Percentiles rank a stretch among this genome's conserved stretches.
phyloP scores from a whole-genome alignment of 2,329 filamentous ascomycete species.

The Stenocarpella maydis region DNA sequence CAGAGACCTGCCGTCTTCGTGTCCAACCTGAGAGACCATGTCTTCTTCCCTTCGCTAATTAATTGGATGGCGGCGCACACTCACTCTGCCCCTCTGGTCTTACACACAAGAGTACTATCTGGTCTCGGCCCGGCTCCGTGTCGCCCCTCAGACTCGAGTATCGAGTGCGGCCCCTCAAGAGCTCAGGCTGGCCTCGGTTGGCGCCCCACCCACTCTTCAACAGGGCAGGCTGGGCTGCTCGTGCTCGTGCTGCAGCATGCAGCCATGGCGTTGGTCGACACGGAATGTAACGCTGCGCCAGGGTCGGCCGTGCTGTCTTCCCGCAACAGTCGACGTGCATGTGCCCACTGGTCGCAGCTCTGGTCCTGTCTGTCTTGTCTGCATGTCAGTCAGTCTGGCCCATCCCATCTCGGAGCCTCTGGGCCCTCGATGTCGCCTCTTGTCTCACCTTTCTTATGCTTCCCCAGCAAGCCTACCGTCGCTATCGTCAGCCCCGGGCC shows the following conservation, averaged over 20 bases:
- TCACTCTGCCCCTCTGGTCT: not conserved
- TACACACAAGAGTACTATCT: no score
- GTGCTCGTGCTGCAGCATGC: conserved; percentile 5
- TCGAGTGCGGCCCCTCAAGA: not conserved
- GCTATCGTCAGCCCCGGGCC: no score
- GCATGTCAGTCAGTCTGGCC: not conserved
- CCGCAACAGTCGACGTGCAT: conserved; percentile 11
- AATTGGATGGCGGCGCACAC: not conserved
- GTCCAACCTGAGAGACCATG: not conserved
- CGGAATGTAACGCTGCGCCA: conserved; percentile 21
- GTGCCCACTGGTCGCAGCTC: conserved; percentile 19
- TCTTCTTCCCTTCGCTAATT: not conserved
- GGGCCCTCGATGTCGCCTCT: not conserved
- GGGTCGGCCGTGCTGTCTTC: conserved; percentile 1
- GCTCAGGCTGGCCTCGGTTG: not conserved
- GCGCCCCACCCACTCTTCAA: conserved; percentile 1
- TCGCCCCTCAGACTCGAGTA: not conserved
- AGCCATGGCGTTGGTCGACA: conserved; percentile 14
- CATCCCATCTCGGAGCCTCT: not conserved
- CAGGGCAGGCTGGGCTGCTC: no score
- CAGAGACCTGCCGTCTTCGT: conserved; percentile 6
- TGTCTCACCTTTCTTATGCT: no score
- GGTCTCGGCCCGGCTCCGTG: not conserved
- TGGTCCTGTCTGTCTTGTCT: not conserved
- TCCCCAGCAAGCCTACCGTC: no score